Base-by-base conservation (phyloP, 2,329 filamentous ascomycete genomes). In the Akanthomyces muscarius region DNA sequence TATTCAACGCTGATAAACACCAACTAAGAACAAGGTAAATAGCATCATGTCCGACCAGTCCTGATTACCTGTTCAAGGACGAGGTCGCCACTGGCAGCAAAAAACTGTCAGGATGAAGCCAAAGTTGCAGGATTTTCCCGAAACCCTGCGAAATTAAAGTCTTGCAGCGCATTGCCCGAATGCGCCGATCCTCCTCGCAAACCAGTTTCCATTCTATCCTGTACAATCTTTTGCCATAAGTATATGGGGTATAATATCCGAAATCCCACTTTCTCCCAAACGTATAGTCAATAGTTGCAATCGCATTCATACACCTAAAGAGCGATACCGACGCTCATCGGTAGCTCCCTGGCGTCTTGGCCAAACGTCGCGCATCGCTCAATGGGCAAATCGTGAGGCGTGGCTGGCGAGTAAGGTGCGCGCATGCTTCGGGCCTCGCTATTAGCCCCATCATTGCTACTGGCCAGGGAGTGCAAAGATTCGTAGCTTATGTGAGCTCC, bases 331-430 rank as follows among this genome's bases (percentile, higher is more conserved):
- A 73, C 70, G 44, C 66, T 57, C 30, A 50, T 23, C 6, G 7
- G 42, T 7, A 56, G 30, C 14, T 52, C 55, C 69, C 62, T 65
- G 62, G 62, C 66, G 62, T 56, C 68, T 60, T 68, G 68, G 16
- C 73, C 73, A 69, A 74, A 73, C 2, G 71, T 74, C 21, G 68
- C 67, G 16, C 64, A 68, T 36, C 72, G 74, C 64, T 77, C 76
- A 57, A 77, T 71, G 56, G 76, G 74, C 54, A 75, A 71, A 63
- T 75, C 78, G 13, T 77, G 76, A 64, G 73, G 71, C 64, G 72
- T 74, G 41, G 73, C 76, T 8, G 80, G 78, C 23, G 81, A 83
- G 72, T 80, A 80, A 14, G 75, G 80, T 2, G 80, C 82, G n/a
- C 78, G 77, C 51, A 78, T 67, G 6, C 77, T 83, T 61, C 75